Conservation (phyloP, 129 eudicot species). For the Pittosporum tobira region DNA sequence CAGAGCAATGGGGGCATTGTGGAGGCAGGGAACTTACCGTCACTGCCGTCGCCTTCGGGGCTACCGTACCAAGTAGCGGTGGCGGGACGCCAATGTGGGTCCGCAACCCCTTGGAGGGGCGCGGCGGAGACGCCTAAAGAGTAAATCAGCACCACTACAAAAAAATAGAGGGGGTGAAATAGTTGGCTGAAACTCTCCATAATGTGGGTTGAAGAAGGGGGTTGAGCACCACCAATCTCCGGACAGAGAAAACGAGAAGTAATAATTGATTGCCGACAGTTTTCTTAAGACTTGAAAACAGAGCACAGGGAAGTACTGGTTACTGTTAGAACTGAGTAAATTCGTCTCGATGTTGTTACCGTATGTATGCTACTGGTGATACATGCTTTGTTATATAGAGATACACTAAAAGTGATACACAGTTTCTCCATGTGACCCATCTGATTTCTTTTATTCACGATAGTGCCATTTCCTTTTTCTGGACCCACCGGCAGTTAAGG, state of each 20-base stretch:
- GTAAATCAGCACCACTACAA: constrained; percentile 10
- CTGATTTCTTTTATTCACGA: constrained; percentile 23
- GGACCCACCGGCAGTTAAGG: constrained; percentile 64
- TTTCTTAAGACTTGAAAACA: constrained; percentile 1
- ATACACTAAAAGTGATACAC: not conserved
- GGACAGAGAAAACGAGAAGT: constrained; percentile 36
- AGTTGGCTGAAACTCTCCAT: constrained; percentile 10
- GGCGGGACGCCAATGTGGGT: constrained; percentile 78
- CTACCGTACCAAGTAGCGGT: constrained; percentile 98
- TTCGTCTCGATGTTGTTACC: not conserved
- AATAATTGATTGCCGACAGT: not conserved
- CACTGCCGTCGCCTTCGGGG: constrained; percentile 92
- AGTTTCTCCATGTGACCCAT: constrained; percentile 10
- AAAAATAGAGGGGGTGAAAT: constrained; percentile 6
- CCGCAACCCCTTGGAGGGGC: constrained; percentile 16
- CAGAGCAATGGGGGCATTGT: not conserved
- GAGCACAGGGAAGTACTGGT: constrained; percentile 9
- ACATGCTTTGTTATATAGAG: too few species aligned
- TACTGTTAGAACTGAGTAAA: not conserved
- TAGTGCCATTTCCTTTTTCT: constrained; percentile 30
- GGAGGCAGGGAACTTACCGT: constrained; percentile 28
- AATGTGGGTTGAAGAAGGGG: constrained; percentile 4
- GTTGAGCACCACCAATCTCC: constrained; percentile 3
- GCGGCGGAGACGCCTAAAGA: constrained; percentile 18
- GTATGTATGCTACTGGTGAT: not conserved